These are phyloP conservation scores for Volvox reticuliferus DNA, from an alignment of 139 green algal genomes.

Conservation along the genomic window DNA sequence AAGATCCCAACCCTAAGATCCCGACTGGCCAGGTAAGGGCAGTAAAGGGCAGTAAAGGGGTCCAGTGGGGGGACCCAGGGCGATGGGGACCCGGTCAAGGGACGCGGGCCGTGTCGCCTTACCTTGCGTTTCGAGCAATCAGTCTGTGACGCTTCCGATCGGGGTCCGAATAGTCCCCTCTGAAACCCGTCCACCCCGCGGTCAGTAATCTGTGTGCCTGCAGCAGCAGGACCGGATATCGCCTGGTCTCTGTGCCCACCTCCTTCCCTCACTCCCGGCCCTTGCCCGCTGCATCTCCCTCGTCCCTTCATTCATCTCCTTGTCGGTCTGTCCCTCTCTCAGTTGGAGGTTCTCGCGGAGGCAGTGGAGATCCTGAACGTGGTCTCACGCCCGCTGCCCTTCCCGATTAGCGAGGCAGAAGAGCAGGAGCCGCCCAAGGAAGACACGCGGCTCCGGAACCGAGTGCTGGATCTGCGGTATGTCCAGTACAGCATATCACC, in stretches of 20 bases:
- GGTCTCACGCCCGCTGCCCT: constrained; percentile 87
- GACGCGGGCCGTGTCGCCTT: not conserved
- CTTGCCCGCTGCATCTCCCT: not conserved
- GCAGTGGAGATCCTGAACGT: constrained; percentile 88
- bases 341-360: constrained; percentile 78
- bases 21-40: constrained; percentile 82
- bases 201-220: too few species aligned
- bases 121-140: too few species aligned
- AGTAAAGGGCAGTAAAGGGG: not conserved
- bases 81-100: too few species aligned
- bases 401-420: constrained; percentile 83
- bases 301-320: not conserved
- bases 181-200: too few species aligned
- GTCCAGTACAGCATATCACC: not conserved
- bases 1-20: constrained; percentile 90
- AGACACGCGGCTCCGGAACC: constrained; percentile 88
- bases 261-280: not conserved
- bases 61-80: not conserved
- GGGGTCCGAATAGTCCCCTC: too few species aligned
- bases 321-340: not conserved
- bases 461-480: constrained; percentile 95
- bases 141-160: too few species aligned
- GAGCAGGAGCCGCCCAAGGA: constrained; percentile 77
- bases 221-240: too few species aligned
- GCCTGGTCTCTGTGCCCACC: not conserved